These are phyloP conservation scores for Diplodia mutila DNA, from an alignment of 2,329 filamentous ascomycete species.

Conservation along the genomic window DNA sequence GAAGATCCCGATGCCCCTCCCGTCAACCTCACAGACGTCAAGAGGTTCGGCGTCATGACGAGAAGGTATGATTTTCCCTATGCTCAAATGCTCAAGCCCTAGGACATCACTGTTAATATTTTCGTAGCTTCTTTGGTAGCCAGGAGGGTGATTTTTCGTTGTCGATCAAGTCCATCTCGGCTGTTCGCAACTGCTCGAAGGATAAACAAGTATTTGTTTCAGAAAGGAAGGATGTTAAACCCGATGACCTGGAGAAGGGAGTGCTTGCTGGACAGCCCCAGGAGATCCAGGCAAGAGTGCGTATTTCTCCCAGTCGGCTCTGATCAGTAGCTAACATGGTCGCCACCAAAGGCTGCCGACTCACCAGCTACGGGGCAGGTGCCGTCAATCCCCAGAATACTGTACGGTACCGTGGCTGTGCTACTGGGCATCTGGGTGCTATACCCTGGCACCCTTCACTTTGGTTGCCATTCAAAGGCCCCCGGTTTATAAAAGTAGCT, in stretches of 20 bases:
- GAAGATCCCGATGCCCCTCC: constrained; percentile 62
- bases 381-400: neutral
- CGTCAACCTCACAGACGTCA: constrained; percentile 64
- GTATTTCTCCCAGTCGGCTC: neutral
- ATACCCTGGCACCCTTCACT: neutral
- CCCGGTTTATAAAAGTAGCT: neutral
- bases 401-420: constrained; percentile 5
- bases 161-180: constrained; percentile 59
- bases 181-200: constrained; percentile 35
- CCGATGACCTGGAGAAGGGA: constrained; percentile 34
- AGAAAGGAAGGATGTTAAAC: neutral
- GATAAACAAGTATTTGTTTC: neutral
- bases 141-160: constrained; percentile 72
- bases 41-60: constrained; percentile 77
- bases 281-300: constrained; percentile 7
- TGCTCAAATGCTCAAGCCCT: neutral
- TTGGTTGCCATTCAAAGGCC: neutral
- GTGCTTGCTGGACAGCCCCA: neutral
- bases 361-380: neutral
- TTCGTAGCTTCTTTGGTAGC: constrained; percentile 71
- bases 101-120: neutral
- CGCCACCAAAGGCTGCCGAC: neutral
- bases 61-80: constrained; percentile 63
- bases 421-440: constrained; percentile 19
- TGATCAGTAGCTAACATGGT: neutral